Conservation (phyloP, 129 eudicot genomes). For the Centella asiatica region DNA sequence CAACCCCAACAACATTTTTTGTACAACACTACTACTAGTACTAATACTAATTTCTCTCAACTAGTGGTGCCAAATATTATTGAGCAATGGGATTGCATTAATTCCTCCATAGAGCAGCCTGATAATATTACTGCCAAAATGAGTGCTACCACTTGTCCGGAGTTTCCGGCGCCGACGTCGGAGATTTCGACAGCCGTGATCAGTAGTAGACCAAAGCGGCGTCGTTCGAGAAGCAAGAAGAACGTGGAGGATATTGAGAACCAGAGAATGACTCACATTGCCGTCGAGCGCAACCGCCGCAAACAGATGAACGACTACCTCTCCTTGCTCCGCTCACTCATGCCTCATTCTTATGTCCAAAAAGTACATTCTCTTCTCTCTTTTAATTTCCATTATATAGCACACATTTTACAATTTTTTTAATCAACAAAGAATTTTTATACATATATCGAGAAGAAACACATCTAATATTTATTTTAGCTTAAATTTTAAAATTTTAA, state of each 20-base stretch:
- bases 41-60: background rate
- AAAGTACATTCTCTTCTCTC: constrained; percentile 11
- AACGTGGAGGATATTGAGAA: constrained; percentile 22
- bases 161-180: background rate
- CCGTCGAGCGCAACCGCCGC: constrained; percentile 29
- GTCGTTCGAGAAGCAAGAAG: constrained; percentile 18
- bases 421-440: too few species aligned
- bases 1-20: constrained; percentile 6
- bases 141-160: background rate
- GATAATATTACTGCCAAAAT: background rate
- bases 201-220: constrained; percentile 12
- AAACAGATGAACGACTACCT: constrained; percentile 37
- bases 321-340: constrained; percentile 23
- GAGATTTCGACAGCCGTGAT: background rate
- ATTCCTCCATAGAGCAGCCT: background rate
- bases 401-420: background rate
- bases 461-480: too few species aligned
- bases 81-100: constrained; percentile 11
- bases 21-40: background rate
- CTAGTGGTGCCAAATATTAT: background rate
- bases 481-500: too few species aligned
- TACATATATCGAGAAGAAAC: too few species aligned
- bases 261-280: constrained; percentile 32
- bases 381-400: too few species aligned
- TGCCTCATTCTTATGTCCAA: constrained; percentile 25